A percentile compares a stretch with the other conserved stretches of the same genome.
phyloP scores from a whole-genome alignment of 352 stramenopile genomes.

The Globisporangium heterothallicum region DNA sequence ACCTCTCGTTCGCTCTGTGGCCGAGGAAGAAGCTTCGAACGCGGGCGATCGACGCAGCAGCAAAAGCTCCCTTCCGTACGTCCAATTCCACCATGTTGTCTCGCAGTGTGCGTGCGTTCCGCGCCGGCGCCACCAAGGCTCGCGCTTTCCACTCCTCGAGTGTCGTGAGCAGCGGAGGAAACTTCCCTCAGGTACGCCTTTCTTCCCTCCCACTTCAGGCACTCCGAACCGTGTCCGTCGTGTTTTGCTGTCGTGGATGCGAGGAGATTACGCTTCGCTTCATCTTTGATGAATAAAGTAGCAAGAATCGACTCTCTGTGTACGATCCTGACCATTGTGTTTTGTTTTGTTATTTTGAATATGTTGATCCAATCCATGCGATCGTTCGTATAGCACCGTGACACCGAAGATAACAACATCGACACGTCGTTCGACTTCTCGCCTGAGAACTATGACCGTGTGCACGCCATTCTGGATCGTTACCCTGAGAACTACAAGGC shows the following conservation, averaged over 20 bases:
- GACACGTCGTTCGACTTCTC: slow-evolving; percentile 98
- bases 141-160: slow-evolving; percentile 45
- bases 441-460: slow-evolving; percentile 95
- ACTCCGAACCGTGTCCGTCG: not conserved
- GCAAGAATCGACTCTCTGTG: not conserved
- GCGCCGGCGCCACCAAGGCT: slow-evolving; percentile 22
- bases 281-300: not conserved
- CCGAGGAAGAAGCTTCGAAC: not conserved
- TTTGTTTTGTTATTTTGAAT: not conserved
- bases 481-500: slow-evolving; percentile 99
- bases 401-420: slow-evolving; percentile 95
- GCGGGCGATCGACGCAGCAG: not conserved
- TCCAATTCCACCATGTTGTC: slow-evolving; percentile 39
- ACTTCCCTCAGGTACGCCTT: slow-evolving; percentile 20
- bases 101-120: slow-evolving; percentile 46
- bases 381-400: slow-evolving; percentile 94
- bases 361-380: too few relatives aligned
- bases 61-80: slow-evolving; percentile 6
- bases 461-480: slow-evolving; percentile 93
- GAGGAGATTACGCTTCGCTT: not conserved
- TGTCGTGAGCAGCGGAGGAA: slow-evolving; percentile 26
- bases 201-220: not conserved
- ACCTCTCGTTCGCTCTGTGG: slow-evolving; percentile 9
- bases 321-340: not conserved
- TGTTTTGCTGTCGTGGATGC: not conserved